Evolutionary conservation across 768 basidiomycete species (phyloP), one percentile per base, ranked within the genome.

Genomic region (Boletus reticulatus): DNA sequence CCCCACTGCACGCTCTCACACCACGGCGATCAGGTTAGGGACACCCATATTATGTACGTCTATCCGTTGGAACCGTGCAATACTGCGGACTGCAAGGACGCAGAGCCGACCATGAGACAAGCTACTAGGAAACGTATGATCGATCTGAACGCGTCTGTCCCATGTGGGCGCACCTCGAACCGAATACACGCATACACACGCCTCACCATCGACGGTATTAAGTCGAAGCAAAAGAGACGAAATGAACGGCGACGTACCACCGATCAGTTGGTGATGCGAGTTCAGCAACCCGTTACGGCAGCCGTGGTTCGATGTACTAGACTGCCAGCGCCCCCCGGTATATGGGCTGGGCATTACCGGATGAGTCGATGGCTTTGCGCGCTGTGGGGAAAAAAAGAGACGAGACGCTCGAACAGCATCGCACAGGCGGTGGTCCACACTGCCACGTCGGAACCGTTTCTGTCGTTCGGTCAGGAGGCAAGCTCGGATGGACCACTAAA

Each of bases 1-100:
- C 19, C 38, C 3, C 36, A n/a, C 20, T 27, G 45, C 52, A 39
- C 55, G 49, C 56, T 67, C 66, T 67, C 66, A 67, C 66, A 67
- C 68, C n/a, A 48, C 66, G 65, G 66, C 52, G 65, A 69, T 52
- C 63, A 55, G 29, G 8, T 43, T 32, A 38, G 32, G 39, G 43
- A 19, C 38, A 36, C 34, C 11, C 1, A 22, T 22, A 37, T 62
- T 62, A 60, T 60, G 60, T 60, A 60, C 48, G 34, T 29, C 9
- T 43, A 37, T 36, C 27, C 20, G 34, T 17, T 39, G 14, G 27
- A 4, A 8, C 9, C 2, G 29, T 29, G 29, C 29, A 29, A 29
- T 29, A 29, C 29, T 8, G 9, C 6, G 9, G 29, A 8, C 1
- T 29, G 29, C 29, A 29, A 29, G 9, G 39, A 39, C 29, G 45